Base-by-base conservation (phyloP, 148 eudicot genomes). In the Rhododendron vialii region DNA sequence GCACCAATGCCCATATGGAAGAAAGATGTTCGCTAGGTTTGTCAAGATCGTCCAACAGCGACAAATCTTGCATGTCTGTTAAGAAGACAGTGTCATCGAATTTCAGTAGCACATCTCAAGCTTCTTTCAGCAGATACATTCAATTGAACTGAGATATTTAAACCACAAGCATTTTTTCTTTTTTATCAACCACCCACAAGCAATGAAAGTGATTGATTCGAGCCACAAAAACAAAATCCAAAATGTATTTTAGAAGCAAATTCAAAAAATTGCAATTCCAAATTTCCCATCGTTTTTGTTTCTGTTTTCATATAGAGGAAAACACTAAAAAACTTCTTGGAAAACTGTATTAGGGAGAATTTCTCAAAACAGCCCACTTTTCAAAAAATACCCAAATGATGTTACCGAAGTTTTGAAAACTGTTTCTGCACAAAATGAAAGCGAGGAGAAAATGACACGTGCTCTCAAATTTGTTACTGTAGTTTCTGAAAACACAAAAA, bases 1-100 rank as follows among this genome's bases (percentile, higher is more conserved):
- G 98, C 92, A 91, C 88, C 94, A 97, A 88, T 13, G 96, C 98
- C 99, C 98, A 97, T 63, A 93, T 88, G 38, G 98, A 92, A 84
- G 98, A 92, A 59, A 96, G 89, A 17, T 89, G 87, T 85, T 93
- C 90, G 78, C 92, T 89, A 4, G 98, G 96, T 86, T 74, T 89
- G 87, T 96, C 98, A 41, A 95, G 94, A 86, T 94, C 95, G 84
- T 92, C 88, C 18, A 97, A 86, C 80, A 91, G 85, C 2, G 93
- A 91, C 8, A 71, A 59, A 81, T 93, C 90, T 92, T 91, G 85
- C 95, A 93, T 94, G 77, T 92, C 98, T 96, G 92, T 65, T 18
- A 41, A 78, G 86, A 55, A 30, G 38, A 5, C 45, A 30, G 74
- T 2, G 26, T 84, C 53, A 73, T 75, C 43, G 87, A 82, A 80